These are phyloP conservation scores for Hysterangium stoloniferum DNA, from an alignment of 768 basidiomycete species.

Conservation along the genomic window DNA sequence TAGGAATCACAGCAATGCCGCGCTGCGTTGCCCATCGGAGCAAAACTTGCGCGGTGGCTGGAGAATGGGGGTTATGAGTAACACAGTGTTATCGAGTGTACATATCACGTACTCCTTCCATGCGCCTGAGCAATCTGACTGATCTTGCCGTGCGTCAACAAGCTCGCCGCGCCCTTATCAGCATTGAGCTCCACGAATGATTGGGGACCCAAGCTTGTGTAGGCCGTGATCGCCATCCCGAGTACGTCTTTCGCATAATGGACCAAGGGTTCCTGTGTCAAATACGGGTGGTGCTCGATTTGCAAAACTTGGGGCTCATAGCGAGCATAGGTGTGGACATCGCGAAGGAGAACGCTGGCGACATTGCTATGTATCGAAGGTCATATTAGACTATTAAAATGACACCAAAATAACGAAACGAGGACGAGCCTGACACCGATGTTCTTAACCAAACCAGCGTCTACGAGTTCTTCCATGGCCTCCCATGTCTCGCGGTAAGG, in stretches of 20 bases:
- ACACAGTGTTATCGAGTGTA: too few relatives aligned
- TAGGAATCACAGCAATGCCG: conserved; percentile 69
- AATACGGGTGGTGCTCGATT: conserved; percentile 52
- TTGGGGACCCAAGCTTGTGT: conserved; percentile 48
- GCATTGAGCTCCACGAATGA: conserved; percentile 60
- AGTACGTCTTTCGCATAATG: conserved; percentile 32
- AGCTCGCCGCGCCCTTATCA: conserved; percentile 41
- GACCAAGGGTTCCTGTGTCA: conserved; percentile 42
- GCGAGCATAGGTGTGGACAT: conserved; percentile 73
- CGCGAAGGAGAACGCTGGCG: conserved; percentile 61
- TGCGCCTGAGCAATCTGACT: conserved; percentile 39
- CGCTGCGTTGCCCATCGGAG: conserved; percentile 76
- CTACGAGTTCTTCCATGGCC: conserved; percentile 74
- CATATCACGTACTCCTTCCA: conserved; percentile 39
- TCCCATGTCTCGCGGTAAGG: conserved; percentile 79
- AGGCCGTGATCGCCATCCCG: conserved; percentile 45
- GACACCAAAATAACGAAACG: too few relatives aligned
- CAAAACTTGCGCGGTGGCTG: conserved; percentile 54
- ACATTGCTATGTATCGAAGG: conserved; percentile 43
- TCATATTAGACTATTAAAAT: not conserved
- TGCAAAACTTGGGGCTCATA: conserved; percentile 50
- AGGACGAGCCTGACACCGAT: conserved; percentile 61
- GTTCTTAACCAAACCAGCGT: conserved; percentile 62
- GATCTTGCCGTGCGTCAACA: conserved; percentile 45
- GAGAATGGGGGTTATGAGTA: conserved; percentile 3